Base-by-base conservation (phyloP, 345 rosid genomes). In the Boechera divaricarpa region DNA sequence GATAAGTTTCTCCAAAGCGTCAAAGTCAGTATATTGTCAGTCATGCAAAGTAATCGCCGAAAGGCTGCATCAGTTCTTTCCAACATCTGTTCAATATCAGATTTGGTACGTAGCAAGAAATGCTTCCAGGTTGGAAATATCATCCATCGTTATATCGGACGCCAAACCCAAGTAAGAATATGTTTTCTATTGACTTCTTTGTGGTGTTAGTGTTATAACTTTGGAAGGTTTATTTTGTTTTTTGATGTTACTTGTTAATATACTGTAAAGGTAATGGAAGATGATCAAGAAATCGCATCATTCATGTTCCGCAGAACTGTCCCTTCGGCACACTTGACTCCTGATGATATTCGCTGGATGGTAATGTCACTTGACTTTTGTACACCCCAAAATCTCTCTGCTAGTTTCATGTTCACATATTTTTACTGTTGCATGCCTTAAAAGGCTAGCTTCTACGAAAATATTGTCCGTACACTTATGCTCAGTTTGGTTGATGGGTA, bases 341-440 rank as follows among this genome's bases (percentile, higher is more conserved):
- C 97, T 32, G 98, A 92, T 68, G 99, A 95, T 80, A 89, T 90
- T 75, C 98, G 98, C 49, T 92, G 96, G 99, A 95, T 92, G 99
- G 99, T 95, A 87, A 41, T 56, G 24, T 18, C 60, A 44, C 62
- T 60, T 59, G 38, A 79, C 53, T 41, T 66, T 47, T 56, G 9
- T 42, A 57, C 41, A 57, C 26, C 21, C 63, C 54, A 10, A 7
- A 1, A 51, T 3, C 47, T 29, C 9, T 63, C 39, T 56, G 31
- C 58, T 72, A 45, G 67, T 67, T 61, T 38, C 18, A 18, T 69
- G 68, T 42, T 63, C 51, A 36, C 72, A 86, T 89, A 86, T 85
- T 33, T 90, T 91, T 69, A 89, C 88, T 63, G 9, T 61, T 29
- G 41, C 26, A 32, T 54, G 10, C 7, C 48, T 41, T 2, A 39